Evolutionary conservation across 768 basidiomycete species (phyloP), one percentile per base, ranked within the genome.

Genomic region (Termitomyces sp.): DNA sequence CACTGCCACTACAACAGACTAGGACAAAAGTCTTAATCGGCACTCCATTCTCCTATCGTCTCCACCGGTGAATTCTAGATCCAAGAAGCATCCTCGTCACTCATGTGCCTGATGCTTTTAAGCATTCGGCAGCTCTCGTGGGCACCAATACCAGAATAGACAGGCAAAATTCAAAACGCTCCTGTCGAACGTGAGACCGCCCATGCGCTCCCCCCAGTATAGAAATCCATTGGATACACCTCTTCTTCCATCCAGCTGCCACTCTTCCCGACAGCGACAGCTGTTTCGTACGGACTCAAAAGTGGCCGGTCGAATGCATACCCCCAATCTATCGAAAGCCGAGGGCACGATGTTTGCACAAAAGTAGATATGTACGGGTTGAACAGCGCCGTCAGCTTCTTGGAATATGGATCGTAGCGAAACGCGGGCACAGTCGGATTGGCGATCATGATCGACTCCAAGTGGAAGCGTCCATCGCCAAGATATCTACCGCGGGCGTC

Each of bases 391-490:
- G 97, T 98, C 52, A 99, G 79, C 67, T 94, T 97, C 72, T 99
- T 99, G 22, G 94, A 92, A 71, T 98, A 99, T 3, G 97, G 97
- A 67, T 98, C 97, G 72, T 98, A 99, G 22, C 97, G 85, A 74
- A 97, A 99, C 0, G 97, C 95, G 11, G 97, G 94, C 18, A 98
- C 80, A 32, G 81, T 72, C 0, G 97, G 97, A 70, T 99, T 99
- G n/a, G 94, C 94, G 58, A 99, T 97, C 97, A 99, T 99, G 69
- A 98, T 94, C 14, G 93, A 91, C 72, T 99, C 97, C 18, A 98
- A 81, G 69, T 98, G 97, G 76, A 99, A 99, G 10, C 97, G 88
- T 22, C 97, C 97, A 65, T 99, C 97, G 18, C 97, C 97, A 28
- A 99, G 83, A 70, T 98, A 99, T 65, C 94, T 97, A 58, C 38